phyloP scores from a whole-genome alignment of 2,329 filamentous ascomycete genomes.

The Hirsutella rhossiliensis region DNA sequence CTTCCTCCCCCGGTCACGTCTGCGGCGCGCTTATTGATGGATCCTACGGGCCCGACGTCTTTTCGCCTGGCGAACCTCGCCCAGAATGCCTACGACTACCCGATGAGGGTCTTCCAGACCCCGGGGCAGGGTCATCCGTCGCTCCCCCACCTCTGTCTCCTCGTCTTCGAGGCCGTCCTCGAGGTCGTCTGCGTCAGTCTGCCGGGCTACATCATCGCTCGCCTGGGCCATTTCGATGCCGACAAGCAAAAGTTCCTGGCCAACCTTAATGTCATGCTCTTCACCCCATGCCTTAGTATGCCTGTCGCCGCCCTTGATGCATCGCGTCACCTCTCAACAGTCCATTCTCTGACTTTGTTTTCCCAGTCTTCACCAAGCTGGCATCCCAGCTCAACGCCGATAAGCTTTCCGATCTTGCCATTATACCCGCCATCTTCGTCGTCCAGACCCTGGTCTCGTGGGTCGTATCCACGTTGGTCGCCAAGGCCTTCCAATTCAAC shows the following conservation, averaged over 20 bases:
- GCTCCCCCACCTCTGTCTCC: conserved; percentile 56
- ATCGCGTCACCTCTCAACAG: not conserved
- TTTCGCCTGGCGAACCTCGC: conserved; percentile 28
- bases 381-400: conserved; percentile 87
- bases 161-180: conserved; percentile 89
- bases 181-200: conserved; percentile 92
- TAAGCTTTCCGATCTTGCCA: conserved; percentile 77
- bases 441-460: conserved; percentile 84
- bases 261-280: conserved; percentile 90
- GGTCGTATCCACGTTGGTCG: conserved; percentile 56
- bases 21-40: conserved; percentile 14
- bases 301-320: conserved; percentile 4
- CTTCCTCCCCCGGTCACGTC: not conserved
- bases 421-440: conserved; percentile 91
- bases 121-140: conserved; percentile 48
- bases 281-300: conserved; percentile 91
- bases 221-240: conserved; percentile 84
- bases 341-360: not conserved
- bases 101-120: conserved; percentile 26
- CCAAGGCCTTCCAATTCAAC: conserved; percentile 66
- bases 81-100: conserved; percentile 27
- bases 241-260: conserved; percentile 95
- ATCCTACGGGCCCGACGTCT: conserved; percentile 30
- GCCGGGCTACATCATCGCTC: conserved; percentile 85
- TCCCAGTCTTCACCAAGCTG: conserved; percentile 91